Evolutionary conservation across 2,329 filamentous ascomycete species (phyloP).

Genomic region (Cadophora sp.): DNA sequence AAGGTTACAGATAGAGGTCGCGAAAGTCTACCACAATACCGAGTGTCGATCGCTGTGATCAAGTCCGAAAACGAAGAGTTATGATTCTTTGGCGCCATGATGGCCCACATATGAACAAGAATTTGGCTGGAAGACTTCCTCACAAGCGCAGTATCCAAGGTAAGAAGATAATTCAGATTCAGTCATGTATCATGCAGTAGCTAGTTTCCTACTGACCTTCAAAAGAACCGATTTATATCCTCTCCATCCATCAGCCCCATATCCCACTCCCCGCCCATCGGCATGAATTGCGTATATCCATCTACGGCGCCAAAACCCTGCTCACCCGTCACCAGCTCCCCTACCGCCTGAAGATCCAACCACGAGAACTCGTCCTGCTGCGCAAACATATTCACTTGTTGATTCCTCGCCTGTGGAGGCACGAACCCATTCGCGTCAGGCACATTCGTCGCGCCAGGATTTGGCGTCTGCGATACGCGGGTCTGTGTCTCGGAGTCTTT

Average conservation of each 20-base stretch:
- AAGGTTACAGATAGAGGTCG: background rate
- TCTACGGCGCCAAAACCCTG: slow-evolving; percentile 31
- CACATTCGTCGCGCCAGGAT: slow-evolving; percentile 4
- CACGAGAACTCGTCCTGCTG: slow-evolving; percentile 63
- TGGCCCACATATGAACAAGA: no score
- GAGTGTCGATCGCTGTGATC: background rate
- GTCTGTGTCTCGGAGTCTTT: slow-evolving; percentile 28
- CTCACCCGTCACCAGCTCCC: slow-evolving; percentile 59
- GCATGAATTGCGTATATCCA: slow-evolving; percentile 26
- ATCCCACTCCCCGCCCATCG: slow-evolving; percentile 26
- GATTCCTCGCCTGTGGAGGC: slow-evolving; percentile 6
- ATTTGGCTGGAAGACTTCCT: no score
- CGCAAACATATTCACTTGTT: slow-evolving; percentile 44
- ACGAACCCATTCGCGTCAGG: slow-evolving; percentile 11
- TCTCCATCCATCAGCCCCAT: slow-evolving; percentile 23
- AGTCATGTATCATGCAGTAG: background rate
- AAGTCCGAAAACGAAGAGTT: no score
- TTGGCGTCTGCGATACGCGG: slow-evolving; percentile 37
- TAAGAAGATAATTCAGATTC: background rate
- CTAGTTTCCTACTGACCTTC: background rate
- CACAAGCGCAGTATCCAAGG: no score
- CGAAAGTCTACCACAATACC: background rate
- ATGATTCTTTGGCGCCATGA: no score
- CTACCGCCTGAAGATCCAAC: slow-evolving; percentile 65
- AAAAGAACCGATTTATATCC: slow-evolving; percentile 24